Evolutionary conservation across 1,284 basidiomycete species (phyloP).

Genomic region (Rhodotorula sp.): DNA sequence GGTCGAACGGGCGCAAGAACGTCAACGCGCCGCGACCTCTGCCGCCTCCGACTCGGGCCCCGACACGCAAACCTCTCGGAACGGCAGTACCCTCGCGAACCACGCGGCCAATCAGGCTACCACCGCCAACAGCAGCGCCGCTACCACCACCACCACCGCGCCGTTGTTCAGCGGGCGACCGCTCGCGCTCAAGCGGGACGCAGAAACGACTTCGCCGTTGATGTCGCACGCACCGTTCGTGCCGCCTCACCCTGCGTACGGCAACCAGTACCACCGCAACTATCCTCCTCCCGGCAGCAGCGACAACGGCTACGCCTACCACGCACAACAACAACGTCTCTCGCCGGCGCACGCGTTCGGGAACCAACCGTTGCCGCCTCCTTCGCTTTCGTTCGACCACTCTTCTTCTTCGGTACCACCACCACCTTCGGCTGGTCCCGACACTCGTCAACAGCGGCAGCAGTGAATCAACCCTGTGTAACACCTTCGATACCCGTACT

Average conservation of each 20-base stretch:
- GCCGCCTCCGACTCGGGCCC: not conserved
- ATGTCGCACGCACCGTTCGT: not conserved
- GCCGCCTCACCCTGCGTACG: not conserved
- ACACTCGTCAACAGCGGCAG: not conserved
- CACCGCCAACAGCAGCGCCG: not conserved
- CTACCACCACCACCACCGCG: not conserved
- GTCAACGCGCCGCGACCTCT: not conserved
- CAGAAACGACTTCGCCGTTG: too few relatives aligned
- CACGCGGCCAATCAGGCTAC: not conserved
- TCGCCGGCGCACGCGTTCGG: not conserved
- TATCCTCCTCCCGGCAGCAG: not conserved
- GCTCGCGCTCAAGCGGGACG: not conserved
- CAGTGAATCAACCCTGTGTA: too few relatives aligned
- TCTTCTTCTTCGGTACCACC: not conserved
- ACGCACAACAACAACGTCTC: not conserved
- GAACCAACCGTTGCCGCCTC: not conserved
- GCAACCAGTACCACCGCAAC: not conserved
- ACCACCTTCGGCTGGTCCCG: not conserved
- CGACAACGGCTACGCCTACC: not conserved
- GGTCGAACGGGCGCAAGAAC: conserved; percentile 3
- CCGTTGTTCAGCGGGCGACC: conserved; percentile 5
- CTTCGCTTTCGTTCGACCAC: not conserved
- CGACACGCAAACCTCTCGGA: not conserved
- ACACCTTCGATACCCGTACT: too few relatives aligned
- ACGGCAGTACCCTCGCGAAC: not conserved